Evolutionary conservation across 2,329 filamentous ascomycete genomes (phyloP).

Genomic region (Colletotrichum viniferum): DNA sequence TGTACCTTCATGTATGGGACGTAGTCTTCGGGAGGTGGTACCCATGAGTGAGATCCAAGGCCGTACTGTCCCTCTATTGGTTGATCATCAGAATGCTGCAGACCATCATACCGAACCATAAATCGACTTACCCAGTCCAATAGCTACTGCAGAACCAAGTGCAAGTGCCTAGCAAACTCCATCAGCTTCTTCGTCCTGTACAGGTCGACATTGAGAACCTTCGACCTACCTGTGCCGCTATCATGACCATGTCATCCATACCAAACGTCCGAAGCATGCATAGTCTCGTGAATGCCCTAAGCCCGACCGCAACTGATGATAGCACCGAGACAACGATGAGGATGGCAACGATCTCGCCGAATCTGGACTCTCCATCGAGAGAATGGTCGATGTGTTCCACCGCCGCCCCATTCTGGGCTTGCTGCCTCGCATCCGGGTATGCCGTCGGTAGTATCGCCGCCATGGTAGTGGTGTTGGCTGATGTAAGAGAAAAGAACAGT

Average conservation of each 20-base stretch:
- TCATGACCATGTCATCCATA: constrained; percentile 27
- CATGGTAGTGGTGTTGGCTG: neutral
- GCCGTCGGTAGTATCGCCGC: neutral
- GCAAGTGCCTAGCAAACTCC: constrained; percentile 12
- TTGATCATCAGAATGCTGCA: neutral
- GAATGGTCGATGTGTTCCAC: constrained; percentile 11
- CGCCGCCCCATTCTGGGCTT: neutral
- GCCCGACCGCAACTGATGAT: constrained; percentile 23
- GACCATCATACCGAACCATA: neutral
- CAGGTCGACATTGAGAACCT: neutral
- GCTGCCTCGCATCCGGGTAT: neutral
- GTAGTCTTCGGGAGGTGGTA: constrained; percentile 19
- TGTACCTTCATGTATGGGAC: constrained; percentile 26
- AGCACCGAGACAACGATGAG: constrained; percentile 25
- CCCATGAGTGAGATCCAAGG: constrained; percentile 26
- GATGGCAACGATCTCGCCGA: constrained; percentile 25
- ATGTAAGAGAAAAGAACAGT: neutral
- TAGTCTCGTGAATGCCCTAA: constrained; percentile 26
- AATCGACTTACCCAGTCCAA: constrained; percentile 24
- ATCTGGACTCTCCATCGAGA: constrained; percentile 25
- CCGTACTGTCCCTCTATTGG: constrained; percentile 27
- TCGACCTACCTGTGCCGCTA: constrained; percentile 19
- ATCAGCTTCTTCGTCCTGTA: neutral
- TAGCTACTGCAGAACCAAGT: constrained; percentile 25
- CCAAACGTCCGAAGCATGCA: constrained; percentile 27